Evolutionary conservation across 805 yeast species (phyloP).

Genomic region (Metschnikowia lunata): DNA sequence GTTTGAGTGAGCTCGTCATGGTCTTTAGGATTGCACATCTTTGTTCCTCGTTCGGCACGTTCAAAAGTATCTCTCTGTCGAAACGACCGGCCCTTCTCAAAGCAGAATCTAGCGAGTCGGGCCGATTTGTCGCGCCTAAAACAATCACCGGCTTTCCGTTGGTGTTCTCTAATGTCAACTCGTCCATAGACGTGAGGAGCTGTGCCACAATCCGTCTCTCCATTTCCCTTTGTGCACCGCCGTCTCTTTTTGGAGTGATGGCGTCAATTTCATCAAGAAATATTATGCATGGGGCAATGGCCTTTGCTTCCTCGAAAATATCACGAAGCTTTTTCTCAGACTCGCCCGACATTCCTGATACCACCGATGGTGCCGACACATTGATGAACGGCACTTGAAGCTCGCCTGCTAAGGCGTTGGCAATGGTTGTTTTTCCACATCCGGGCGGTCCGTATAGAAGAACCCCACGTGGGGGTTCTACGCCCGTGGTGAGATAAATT

Average conservation of each 20-base stretch:
- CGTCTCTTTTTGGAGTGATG: slow-evolving; percentile 95
- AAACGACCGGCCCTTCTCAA: slow-evolving; percentile 95
- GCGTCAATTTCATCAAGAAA: slow-evolving; percentile 98
- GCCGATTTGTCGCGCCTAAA: slow-evolving; percentile 95
- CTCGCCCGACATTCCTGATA: slow-evolving; percentile 99
- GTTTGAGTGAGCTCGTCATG: slow-evolving; percentile 62
- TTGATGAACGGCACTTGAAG: slow-evolving; percentile 88
- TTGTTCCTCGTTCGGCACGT: slow-evolving; percentile 88
- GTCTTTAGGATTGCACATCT: slow-evolving; percentile 71
- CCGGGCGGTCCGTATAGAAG: slow-evolving; percentile 98
- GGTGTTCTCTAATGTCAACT: slow-evolving; percentile 79
- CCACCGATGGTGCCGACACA: slow-evolving; percentile 92
- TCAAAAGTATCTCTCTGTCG: slow-evolving; percentile 88
- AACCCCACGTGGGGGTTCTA: slow-evolving; percentile 93
- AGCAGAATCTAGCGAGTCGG: slow-evolving; percentile 92
- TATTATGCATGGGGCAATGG: slow-evolving; percentile 85
- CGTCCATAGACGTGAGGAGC: slow-evolving; percentile 90
- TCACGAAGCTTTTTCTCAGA: slow-evolving; percentile 92
- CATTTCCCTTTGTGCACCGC: slow-evolving; percentile 94
- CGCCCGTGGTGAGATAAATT: slow-evolving; percentile 79
- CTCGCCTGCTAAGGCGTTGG: slow-evolving; percentile 94
- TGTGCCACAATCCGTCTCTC: slow-evolving; percentile 96
- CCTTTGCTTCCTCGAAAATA: slow-evolving; percentile 86
- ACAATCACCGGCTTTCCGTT: slow-evolving; percentile 90
- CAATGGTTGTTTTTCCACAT: slow-evolving; percentile 95